Evolutionary conservation across 1,284 basidiomycete genomes (phyloP).

Genomic region (Ustilago sp.): DNA sequence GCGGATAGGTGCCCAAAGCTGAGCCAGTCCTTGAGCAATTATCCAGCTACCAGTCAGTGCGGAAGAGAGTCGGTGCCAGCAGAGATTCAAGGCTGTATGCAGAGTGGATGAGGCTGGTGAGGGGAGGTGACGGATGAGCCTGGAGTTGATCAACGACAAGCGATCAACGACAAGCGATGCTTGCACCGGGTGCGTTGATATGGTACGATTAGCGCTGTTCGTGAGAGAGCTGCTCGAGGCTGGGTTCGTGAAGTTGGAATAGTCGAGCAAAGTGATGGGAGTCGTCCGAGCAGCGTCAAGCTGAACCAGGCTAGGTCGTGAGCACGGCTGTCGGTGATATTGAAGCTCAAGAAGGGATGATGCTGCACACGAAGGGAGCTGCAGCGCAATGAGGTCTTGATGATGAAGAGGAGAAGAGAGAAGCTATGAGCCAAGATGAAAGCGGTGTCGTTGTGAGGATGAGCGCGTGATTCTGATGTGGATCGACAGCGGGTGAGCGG

Average conservation of each 20-base stretch:
- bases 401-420: conserved; percentile 1
- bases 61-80: background rate
- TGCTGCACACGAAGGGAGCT: background rate
- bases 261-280: background rate
- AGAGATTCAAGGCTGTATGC: no score
- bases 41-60: background rate
- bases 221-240: no score
- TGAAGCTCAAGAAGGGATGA: background rate
- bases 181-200: no score
- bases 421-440: background rate
- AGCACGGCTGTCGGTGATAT: background rate
- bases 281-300: background rate
- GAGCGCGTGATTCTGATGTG: background rate
- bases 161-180: no score
- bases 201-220: no score
- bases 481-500: conserved; percentile 8
- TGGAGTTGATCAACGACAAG: no score
- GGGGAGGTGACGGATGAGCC: no score
- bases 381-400: background rate
- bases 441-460: background rate
- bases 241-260: background rate
- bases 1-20: background rate
- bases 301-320: background rate
- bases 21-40: background rate
- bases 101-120: no score